Evolutionary conservation across 306 rosid species (phyloP), one percentile per base, ranked within the genome.

Genomic region (Vigna radiata): DNA sequence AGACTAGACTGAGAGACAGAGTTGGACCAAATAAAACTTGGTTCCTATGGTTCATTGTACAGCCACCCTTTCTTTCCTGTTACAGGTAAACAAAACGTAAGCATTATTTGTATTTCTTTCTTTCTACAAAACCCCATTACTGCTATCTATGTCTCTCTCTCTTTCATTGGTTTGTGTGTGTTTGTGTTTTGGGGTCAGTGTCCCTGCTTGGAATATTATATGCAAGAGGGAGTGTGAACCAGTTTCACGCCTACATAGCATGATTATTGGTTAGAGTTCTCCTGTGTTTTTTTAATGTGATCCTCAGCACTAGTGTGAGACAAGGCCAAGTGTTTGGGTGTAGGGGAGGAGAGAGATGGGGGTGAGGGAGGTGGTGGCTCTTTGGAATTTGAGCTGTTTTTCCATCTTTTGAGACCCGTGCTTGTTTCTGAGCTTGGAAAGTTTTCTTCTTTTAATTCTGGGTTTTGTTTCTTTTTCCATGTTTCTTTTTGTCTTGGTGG

Each of bases 331-430:
- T 77, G 83, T 81, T 86, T n/a, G n/a, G 65, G 74, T 36, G 66
- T 62, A 73, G 60, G 80, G 60, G 73, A 29, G 37, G 37, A 33
- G 68, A 52, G 69, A 25, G 83, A 49, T 18, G 15, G 52, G 50
- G n/a, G 56, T 50, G 21, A 70, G 44, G 8, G 31, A 75, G 77
- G 77, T 79, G 46, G 13, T 41, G 76, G 48, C 73, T 73, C 88
- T 83, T 90, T 58, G 96, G 82, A 86, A 71, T 68, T 78, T 85
- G 97, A 81, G 94, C 88, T 74, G 76, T 75, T 75, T 58, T 75
- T 54, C 86, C 94, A 75, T 88, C 96, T 93, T 93, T 93, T 90
- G 87, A 91, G 93, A 88, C 65, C 86, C 90, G 81, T 88, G 93
- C 91, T 81, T 89, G 88, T 89, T 87, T 87, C 77, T 85, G 76